These are phyloP conservation scores for Geotrichum restrictum DNA, from an alignment of 1,139 yeast genomes.

Conservation along the genomic window DNA sequence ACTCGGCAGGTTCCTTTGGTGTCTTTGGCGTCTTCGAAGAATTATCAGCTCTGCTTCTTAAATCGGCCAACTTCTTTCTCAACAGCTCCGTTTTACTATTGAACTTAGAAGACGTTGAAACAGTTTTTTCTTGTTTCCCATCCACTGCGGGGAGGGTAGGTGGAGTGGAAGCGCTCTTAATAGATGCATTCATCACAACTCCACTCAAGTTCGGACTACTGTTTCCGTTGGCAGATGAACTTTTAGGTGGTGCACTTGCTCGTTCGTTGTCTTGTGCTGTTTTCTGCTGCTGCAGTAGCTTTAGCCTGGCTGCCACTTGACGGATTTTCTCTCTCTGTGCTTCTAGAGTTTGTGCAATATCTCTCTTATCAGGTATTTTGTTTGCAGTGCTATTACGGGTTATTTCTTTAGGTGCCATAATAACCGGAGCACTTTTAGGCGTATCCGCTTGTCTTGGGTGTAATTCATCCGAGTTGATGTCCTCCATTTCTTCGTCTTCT, in stretches of 20 bases:
- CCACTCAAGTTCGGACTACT: too few species aligned
- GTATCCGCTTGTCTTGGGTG: background rate
- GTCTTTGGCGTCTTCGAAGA: background rate
- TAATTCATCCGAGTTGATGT: background rate
- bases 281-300: conserved; percentile 6
- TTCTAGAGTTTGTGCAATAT: conserved; percentile 6
- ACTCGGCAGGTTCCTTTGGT: background rate
- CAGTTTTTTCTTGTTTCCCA: background rate
- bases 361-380: background rate
- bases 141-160: background rate
- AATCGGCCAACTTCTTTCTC: background rate
- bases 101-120: background rate
- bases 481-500: background rate
- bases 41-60: background rate
- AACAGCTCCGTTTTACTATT: background rate
- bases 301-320: conserved; percentile 8
- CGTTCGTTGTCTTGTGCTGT: background rate
- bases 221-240: too few species aligned
- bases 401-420: background rate
- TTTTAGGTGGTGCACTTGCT: too few species aligned
- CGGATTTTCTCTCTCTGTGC: conserved; percentile 13
- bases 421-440: background rate
- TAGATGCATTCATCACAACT: too few species aligned
- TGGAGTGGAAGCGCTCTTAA: background rate
- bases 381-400: background rate